Conservation (phyloP, 1,284 basidiomycete species). For the Puccinia polysora region DNA sequence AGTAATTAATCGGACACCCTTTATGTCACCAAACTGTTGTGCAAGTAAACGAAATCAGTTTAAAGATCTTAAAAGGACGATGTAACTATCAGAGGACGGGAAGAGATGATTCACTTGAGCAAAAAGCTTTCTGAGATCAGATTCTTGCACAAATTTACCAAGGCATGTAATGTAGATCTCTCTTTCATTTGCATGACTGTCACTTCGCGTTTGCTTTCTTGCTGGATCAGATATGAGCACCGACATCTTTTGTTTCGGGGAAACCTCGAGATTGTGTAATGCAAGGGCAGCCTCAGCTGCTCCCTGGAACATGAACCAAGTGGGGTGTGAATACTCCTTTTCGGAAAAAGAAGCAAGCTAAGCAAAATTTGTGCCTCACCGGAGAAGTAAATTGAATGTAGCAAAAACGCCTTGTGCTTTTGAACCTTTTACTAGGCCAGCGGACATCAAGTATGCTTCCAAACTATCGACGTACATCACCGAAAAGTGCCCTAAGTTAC, state of each 20-base stretch:
- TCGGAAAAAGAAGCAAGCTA: not conserved
- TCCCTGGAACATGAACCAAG: constrained; percentile 55
- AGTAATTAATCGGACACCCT: constrained; percentile 70
- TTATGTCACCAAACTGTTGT: constrained; percentile 70
- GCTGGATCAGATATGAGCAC: constrained; percentile 88
- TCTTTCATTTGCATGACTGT: constrained; percentile 69
- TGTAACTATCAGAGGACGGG: constrained; percentile 47
- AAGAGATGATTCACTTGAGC: constrained; percentile 58
- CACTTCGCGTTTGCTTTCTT: constrained; percentile 77
- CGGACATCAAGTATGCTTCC: constrained; percentile 87
- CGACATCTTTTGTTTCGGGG: constrained; percentile 60
- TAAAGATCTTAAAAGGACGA: not conserved
- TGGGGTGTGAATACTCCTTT: not conserved
- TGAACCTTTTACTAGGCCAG: constrained; percentile 97
- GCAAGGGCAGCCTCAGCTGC: constrained; percentile 72
- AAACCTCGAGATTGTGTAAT: constrained; percentile 70
- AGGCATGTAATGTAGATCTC: constrained; percentile 82
- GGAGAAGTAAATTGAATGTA: constrained; percentile 86
- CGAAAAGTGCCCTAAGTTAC: not conserved
- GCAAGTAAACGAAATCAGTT: not conserved
- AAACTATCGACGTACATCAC: constrained; percentile 60
- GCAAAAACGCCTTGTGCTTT: constrained; percentile 80
- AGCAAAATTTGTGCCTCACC: constrained; percentile 56
- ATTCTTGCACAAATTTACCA: constrained; percentile 67
- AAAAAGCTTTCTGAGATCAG: constrained; percentile 72